Base-by-base conservation (phyloP, 1,284 basidiomycete genomes). In the Irpex sp. region DNA sequence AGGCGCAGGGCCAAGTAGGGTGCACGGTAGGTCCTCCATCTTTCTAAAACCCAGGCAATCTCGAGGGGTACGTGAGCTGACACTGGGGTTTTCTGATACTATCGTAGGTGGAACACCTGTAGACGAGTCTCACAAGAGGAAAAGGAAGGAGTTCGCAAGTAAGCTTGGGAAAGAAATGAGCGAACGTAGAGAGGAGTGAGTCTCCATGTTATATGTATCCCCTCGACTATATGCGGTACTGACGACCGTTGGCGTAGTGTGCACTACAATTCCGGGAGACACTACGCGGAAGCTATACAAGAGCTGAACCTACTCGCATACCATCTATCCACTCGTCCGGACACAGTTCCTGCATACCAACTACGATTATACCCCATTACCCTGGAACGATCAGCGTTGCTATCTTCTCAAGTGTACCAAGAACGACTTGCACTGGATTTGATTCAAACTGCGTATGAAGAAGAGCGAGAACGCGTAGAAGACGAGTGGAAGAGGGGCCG, bases 401-500 rank as follows among this genome's bases (percentile, higher is more conserved):
- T 92, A 55, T 80, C 85, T 0, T 85, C 89, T 69, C 75, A 85
- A 13, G 81, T 84, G 56, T 76, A 82, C 21, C 87, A 91, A 70
- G 88, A 92, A 74, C 82, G 82, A 64, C 82, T 87, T 67, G 80
- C 83, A 11, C 74, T 87, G 19, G 85, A 88, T 2, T 81, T 81
- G 66, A 84, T 86, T 19, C 81, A 87, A 69, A 82, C 80, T 11
- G 86, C 88, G 5, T 92, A 88, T 66, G 85, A 88, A n/a, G 89
- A 92, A 69, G 91, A 93, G 69, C 81, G 85, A 36, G 84, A 86
- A 66, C 79, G 84, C 51, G 88, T 92, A 3, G 91, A 93, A 69
- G 89, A 91, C 7, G 91, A 93, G 71, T 92, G 88, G 86, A 82
- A 80, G 66, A 82, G 83, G 60, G 91, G 91, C 2, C 78, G 86